Percentiles rank a stretch among this genome's conserved stretches.
phyloP scores from a whole-genome alignment of 768 basidiomycete species.

The Panaeolus cyanescens region DNA sequence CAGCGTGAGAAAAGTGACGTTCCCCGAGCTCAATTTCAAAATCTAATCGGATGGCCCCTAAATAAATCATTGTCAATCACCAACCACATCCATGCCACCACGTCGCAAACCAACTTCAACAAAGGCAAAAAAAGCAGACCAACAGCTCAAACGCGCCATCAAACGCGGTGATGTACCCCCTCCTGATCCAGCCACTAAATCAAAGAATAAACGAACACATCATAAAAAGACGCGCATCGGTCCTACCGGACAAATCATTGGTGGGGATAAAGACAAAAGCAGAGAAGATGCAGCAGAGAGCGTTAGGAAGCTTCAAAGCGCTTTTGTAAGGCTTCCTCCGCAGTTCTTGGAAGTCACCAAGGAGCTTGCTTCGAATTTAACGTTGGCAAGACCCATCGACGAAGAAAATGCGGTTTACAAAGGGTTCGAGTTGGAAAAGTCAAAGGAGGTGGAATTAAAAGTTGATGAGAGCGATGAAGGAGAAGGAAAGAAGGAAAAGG shows the following conservation, averaged over 20 bases:
- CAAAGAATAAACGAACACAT: constrained; percentile 26
- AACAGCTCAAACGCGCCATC: constrained; percentile 78
- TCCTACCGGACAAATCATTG: constrained; percentile 31
- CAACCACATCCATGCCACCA: constrained; percentile 32
- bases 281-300: constrained; percentile 35
- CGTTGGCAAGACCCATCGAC: constrained; percentile 60
- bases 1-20: constrained; percentile 3
- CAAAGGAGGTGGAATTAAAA: not conserved
- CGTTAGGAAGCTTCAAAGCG: constrained; percentile 63
- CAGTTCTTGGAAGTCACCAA: constrained; percentile 64
- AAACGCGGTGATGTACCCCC: constrained; percentile 74
- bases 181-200: constrained; percentile 28
- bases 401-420: constrained; percentile 38
- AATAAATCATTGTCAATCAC: not conserved
- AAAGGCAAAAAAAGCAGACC: constrained; percentile 71
- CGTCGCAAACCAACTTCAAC: constrained; percentile 59
- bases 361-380: constrained; percentile 50
- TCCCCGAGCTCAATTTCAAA: not conserved
- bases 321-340: constrained; percentile 64
- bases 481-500: not conserved
- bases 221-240: constrained; percentile 30
- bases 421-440: constrained; percentile 12
- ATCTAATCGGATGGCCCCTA: not conserved
- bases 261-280: constrained; percentile 18
- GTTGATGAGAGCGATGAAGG: constrained; percentile 1